Evolutionary conservation across 306 rosid species (phyloP).

Genomic region (Pterocarpus santalinus): DNA sequence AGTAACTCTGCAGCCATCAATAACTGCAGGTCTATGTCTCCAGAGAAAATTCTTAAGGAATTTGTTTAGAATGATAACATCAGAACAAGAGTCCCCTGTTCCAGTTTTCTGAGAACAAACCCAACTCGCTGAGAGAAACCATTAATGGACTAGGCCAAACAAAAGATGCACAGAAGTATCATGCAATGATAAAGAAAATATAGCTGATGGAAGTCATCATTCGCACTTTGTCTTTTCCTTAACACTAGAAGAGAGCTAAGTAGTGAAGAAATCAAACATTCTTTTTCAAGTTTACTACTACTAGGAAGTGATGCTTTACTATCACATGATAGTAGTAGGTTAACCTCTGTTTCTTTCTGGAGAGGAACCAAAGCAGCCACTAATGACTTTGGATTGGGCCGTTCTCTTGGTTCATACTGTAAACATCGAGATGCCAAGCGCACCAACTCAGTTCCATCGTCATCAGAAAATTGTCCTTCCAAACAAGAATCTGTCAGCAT

Average conservation of each 20-base stretch:
- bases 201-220: neutral
- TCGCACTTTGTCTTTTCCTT: neutral
- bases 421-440: slow-evolving; percentile 1
- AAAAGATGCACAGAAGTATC: slow-evolving; percentile 12
- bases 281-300: neutral
- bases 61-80: neutral
- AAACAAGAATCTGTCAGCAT: slow-evolving; percentile 3
- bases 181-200: neutral
- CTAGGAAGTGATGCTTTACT: slow-evolving; percentile 3
- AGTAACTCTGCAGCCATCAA: neutral
- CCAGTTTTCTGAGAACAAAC: neutral
- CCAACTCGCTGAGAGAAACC: neutral
- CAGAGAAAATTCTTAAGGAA: neutral
- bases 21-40: neutral
- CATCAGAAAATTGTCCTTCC: slow-evolving; percentile 10
- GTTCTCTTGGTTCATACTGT: neutral
- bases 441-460: slow-evolving; percentile 10
- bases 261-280: neutral
- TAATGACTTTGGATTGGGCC: slow-evolving; percentile 1
- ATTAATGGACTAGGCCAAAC: neutral
- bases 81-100: neutral
- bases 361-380: slow-evolving; percentile 3
- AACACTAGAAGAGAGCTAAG: neutral
- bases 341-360: slow-evolving; percentile 4
- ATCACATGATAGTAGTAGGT: neutral